These are phyloP conservation scores for Saturnispora serradocipensis DNA, from an alignment of 805 yeast species.

Conservation along the genomic window DNA sequence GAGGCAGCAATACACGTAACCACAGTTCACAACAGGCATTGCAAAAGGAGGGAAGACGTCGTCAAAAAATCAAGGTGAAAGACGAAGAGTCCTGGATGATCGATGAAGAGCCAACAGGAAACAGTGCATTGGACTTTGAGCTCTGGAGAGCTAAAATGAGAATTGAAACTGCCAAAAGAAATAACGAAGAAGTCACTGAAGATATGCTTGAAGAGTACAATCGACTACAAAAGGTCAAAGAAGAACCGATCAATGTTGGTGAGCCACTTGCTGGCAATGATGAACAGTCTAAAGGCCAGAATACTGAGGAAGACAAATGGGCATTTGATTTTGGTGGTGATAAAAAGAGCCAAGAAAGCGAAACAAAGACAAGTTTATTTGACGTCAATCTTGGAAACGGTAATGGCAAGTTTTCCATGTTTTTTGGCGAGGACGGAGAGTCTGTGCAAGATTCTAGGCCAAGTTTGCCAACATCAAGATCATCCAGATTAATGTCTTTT, in stretches of 20 bases:
- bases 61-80: slow-evolving; percentile 15
- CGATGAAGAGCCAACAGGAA: slow-evolving; percentile 35
- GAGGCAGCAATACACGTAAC: slow-evolving; percentile 12
- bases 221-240: not conserved
- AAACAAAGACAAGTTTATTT: not conserved
- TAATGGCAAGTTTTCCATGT: slow-evolving; percentile 20
- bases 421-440: slow-evolving; percentile 16
- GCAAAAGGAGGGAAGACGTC: slow-evolving; percentile 10
- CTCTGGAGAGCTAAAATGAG: slow-evolving; percentile 49
- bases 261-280: not conserved
- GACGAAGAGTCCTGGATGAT: slow-evolving; percentile 25
- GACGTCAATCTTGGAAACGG: slow-evolving; percentile 10
- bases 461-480: slow-evolving; percentile 1
- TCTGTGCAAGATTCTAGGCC: slow-evolving; percentile 29
- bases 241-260: not conserved
- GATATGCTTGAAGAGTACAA: slow-evolving; percentile 7
- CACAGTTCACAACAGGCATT: not conserved
- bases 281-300: not conserved
- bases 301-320: slow-evolving; percentile 6
- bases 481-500: slow-evolving; percentile 17
- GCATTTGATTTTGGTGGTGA: slow-evolving; percentile 10
- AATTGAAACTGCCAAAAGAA: slow-evolving; percentile 38
- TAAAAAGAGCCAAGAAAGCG: slow-evolving; percentile 1
- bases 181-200: slow-evolving; percentile 32
- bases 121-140: slow-evolving; percentile 49